These are phyloP conservation scores for Zymoseptoria ardabiliae DNA, from an alignment of 2,329 filamentous ascomycete genomes.

Conservation along the genomic window DNA sequence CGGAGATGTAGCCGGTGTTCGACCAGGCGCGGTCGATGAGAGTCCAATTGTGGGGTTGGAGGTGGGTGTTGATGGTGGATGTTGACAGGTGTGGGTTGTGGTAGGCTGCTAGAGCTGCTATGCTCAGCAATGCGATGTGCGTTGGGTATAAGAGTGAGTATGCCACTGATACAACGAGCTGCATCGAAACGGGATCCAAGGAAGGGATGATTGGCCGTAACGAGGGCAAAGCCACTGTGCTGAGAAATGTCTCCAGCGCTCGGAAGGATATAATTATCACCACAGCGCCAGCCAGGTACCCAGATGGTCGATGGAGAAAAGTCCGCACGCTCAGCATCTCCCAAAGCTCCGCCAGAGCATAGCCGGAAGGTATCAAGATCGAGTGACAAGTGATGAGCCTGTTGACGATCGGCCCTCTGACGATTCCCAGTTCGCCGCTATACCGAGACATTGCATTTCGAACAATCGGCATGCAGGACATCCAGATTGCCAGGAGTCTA, in stretches of 20 bases:
- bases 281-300: conserved; percentile 1
- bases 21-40: conserved; percentile 79
- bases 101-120: conserved; percentile 39
- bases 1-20: conserved; percentile 83
- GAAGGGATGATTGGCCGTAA: background rate
- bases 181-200: background rate
- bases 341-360: conserved; percentile 26
- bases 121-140: conserved; percentile 56
- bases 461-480: conserved; percentile 64
- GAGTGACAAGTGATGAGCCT: conserved; percentile 64
- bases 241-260: background rate
- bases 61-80: conserved; percentile 53
- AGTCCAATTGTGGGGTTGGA: conserved; percentile 61
- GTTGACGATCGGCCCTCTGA: conserved; percentile 66
- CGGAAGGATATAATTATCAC: background rate
- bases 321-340: background rate
- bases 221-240: background rate
- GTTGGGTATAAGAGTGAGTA: background rate
- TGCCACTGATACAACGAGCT: background rate
- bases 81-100: conserved; percentile 65
- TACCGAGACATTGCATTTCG: conserved; percentile 64
- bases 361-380: conserved; percentile 34
- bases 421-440: conserved; percentile 59
- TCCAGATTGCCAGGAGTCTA: conserved; percentile 49
- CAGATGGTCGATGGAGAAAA: conserved; percentile 29